Percentiles rank a stretch among this genome's conserved stretches.
Conservation (phyloP, 352 stramenopile species). For the Peronosclerospora sorghi region DNA sequence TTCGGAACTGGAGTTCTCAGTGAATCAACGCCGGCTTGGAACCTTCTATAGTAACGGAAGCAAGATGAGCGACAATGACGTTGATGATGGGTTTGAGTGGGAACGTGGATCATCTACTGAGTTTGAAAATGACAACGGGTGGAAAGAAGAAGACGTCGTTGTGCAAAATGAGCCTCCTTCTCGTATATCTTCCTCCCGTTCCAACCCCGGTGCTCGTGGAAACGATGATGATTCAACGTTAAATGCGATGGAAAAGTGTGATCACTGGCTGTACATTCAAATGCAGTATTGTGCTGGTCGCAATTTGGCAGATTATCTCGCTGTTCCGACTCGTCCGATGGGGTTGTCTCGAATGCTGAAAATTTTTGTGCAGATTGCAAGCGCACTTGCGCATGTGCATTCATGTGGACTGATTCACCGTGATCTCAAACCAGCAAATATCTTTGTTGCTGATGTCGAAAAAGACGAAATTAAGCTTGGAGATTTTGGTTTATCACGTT, state of each 20-base stretch:
- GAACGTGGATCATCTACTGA: slow-evolving; percentile 45
- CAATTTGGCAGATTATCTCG: slow-evolving; percentile 80
- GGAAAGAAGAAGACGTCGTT: slow-evolving; percentile 56
- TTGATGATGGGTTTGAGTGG: slow-evolving; percentile 70
- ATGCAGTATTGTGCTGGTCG: slow-evolving; percentile 86
- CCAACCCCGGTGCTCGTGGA: slow-evolving; percentile 7
- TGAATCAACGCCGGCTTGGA: slow-evolving; percentile 30
- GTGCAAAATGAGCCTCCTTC: slow-evolving; percentile 24
- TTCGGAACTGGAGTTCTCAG: slow-evolving; percentile 53
- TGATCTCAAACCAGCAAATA: slow-evolving; percentile 88
- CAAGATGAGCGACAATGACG: slow-evolving; percentile 28
- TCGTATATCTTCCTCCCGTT: slow-evolving; percentile 4
- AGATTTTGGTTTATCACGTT: slow-evolving; percentile 83
- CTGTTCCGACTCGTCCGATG: slow-evolving; percentile 54
- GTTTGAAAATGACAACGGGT: slow-evolving; percentile 27
- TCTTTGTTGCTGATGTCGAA: slow-evolving; percentile 82
- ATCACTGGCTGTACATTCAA: slow-evolving; percentile 88
- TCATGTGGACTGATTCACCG: slow-evolving; percentile 85
- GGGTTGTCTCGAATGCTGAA: slow-evolving; percentile 69
- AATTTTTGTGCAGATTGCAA: slow-evolving; percentile 84
- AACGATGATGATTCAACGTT: slow-evolving; percentile 37
- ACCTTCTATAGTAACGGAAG: slow-evolving; percentile 41
- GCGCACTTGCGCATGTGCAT: slow-evolving; percentile 85
- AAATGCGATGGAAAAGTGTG: slow-evolving; percentile 44
- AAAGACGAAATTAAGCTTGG: slow-evolving; percentile 83